Evolutionary conservation across 495 filamentous ascomycete species (phyloP).

Genomic region (Annulohypoxylon bovei): DNA sequence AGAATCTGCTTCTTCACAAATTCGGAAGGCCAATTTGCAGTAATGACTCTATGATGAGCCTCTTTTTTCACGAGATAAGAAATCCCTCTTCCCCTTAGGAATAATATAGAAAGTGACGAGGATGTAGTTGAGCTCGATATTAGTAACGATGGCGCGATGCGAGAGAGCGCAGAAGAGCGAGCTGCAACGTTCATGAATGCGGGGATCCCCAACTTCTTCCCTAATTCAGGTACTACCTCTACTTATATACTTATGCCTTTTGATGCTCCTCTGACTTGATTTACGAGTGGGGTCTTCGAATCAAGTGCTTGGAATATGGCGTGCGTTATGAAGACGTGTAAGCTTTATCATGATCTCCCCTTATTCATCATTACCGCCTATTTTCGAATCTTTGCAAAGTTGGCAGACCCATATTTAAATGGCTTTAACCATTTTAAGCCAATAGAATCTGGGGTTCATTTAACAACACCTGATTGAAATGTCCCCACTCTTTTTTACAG

Average conservation of each 20-base stretch:
- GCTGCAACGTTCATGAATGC: constrained; percentile 29
- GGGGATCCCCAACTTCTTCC: constrained; percentile 1
- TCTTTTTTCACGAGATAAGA: background rate
- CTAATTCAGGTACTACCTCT: background rate
- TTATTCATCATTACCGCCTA: constrained; percentile 31
- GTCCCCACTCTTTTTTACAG: too few relatives aligned
- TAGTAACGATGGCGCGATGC: background rate
- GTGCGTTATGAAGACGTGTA: constrained; percentile 13
- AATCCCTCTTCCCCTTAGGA: background rate
- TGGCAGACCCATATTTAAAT: background rate
- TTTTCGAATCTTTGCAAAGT: constrained; percentile 37
- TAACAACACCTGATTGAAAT: too few relatives aligned
- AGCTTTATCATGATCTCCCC: constrained; percentile 31
- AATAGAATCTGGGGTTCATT: too few relatives aligned
- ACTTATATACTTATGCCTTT: constrained; percentile 2
- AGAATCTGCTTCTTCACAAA: constrained; percentile 14
- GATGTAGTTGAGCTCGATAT: background rate
- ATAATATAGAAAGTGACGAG: background rate
- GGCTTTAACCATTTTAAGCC: too few relatives aligned
- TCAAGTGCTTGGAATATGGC: constrained; percentile 17
- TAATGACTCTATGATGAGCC: background rate
- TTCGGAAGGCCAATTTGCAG: background rate
- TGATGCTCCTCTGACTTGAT: background rate
- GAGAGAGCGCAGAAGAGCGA: constrained; percentile 2
- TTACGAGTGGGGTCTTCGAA: constrained; percentile 5